Base-by-base conservation (phyloP, 768 basidiomycete genomes). In the Lactarius trivialis region DNA sequence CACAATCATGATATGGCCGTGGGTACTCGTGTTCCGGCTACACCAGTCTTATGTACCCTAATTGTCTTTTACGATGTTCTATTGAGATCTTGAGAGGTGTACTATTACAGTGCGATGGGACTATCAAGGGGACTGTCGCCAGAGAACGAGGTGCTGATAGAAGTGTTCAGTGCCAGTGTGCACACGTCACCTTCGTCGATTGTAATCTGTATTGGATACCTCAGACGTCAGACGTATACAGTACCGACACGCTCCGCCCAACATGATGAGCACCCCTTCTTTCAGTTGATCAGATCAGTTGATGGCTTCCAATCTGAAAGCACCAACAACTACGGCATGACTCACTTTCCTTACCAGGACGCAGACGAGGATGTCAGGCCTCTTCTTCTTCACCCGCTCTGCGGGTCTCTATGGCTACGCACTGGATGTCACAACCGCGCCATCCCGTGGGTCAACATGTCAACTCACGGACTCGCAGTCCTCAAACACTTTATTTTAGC, bases 311-410 rank as follows among this genome's bases (percentile, higher is more conserved):
- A 30, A 2, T 19, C 30, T 24, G 60, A 58, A 4, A 34, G 21
- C 28, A 55, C 51, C 34, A 6, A 30, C 30, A 2, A 30, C 30
- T 45, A 50, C 17, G 8, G n/a, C 52, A 65, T 67, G 63, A 61
- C 63, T 28, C 65, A 61, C 28, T 54, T 60, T 52, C 63, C 64
- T 21, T 56, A 62, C 43, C 55, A 58, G 55, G 54, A 48, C 49
- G 51, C 41, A 0, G 66, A 67, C 41, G 66, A 65, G 57, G 60
- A 67, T 55, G 58, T 65, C 33, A 54, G 51, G 63, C 34, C 55
- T 8, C 43, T 34, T 52, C 37, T 30, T 26, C 19, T 14, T 8
- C 4, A 17, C 6, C 9, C 21, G 24, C 12, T 17, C 8, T 36
- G 0, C 33, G 60, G 60, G 24, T 43, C 54, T 37, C 50, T 62